These are phyloP conservation scores for Entomortierella beljakovae DNA, from an alignment of 192 early-diverging fungal species.

Conservation along the genomic window DNA sequence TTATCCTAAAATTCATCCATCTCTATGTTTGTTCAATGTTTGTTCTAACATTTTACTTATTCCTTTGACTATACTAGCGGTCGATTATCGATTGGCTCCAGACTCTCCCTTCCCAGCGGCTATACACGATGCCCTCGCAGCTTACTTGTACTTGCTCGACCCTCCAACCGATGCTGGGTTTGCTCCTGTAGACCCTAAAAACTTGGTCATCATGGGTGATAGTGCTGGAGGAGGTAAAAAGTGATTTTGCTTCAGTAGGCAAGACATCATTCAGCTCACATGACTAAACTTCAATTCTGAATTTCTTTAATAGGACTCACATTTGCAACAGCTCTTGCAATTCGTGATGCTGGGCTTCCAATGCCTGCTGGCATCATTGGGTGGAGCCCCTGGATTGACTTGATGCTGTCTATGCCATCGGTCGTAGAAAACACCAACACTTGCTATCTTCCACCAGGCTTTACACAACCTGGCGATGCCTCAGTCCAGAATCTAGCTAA, in stretches of 20 bases:
- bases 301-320: slow-evolving; percentile 55
- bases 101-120: slow-evolving; percentile 85
- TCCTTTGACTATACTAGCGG: slow-evolving; percentile 12
- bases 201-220: slow-evolving; percentile 77
- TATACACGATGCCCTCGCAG: slow-evolving; percentile 82
- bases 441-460: slow-evolving; percentile 63
- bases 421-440: slow-evolving; percentile 44
- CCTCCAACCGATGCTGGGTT: slow-evolving; percentile 62
- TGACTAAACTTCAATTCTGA: not conserved
- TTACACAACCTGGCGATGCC: slow-evolving; percentile 48
- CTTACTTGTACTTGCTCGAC: slow-evolving; percentile 75
- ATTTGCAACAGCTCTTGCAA: slow-evolving; percentile 64
- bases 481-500: slow-evolving; percentile 49
- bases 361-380: slow-evolving; percentile 67
- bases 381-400: slow-evolving; percentile 77
- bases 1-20: too few relatives aligned
- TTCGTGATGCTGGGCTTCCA: slow-evolving; percentile 67
- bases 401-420: slow-evolving; percentile 64
- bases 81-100: slow-evolving; percentile 89
- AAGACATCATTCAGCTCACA: not conserved
- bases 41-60: not conserved
- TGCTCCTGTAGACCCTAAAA: slow-evolving; percentile 59
- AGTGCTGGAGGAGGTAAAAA: slow-evolving; percentile 73
- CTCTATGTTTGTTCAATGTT: too few relatives aligned
- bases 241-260: not conserved